These are phyloP conservation scores for Canavalia gladiata DNA, from an alignment of 306 rosid genomes.

Conservation along the genomic window DNA sequence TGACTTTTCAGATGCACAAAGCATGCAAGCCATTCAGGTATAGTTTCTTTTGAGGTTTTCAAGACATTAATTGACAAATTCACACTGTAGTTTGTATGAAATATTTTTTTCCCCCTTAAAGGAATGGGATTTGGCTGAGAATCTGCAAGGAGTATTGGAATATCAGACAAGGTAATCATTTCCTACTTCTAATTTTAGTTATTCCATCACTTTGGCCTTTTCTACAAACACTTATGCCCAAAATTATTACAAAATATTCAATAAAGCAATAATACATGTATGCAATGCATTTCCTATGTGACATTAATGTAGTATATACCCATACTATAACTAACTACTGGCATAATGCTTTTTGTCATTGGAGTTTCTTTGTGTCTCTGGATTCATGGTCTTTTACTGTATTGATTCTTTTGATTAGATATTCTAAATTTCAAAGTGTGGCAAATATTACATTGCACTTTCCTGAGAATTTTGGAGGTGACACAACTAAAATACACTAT, in stretches of 20 bases:
- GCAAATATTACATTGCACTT: constrained; percentile 93
- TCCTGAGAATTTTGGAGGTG: constrained; percentile 90
- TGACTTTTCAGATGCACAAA: constrained; percentile 97
- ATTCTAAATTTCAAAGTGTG: constrained; percentile 94
- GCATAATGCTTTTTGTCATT: not conserved
- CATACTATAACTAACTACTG: not conserved
- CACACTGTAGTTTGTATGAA: constrained; percentile 43
- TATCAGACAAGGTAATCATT: constrained; percentile 91
- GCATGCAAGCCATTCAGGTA: constrained; percentile 98
- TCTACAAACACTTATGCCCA: not conserved
- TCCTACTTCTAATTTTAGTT: constrained; percentile 31
- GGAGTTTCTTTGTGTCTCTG: constrained; percentile 33
- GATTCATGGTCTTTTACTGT: constrained; percentile 35
- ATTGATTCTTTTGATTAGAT: constrained; percentile 57
- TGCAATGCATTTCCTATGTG: constrained; percentile 11
- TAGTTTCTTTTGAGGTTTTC: constrained; percentile 43
- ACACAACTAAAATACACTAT: constrained; percentile 81
- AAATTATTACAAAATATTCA: not conserved
- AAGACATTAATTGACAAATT: constrained; percentile 41
- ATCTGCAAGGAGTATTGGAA: constrained; percentile 92
- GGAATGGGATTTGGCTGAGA: constrained; percentile 99
- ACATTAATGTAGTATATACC: constrained; percentile 19
- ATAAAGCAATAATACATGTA: not conserved
- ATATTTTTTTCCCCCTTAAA: constrained; percentile 49
- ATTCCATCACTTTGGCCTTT: constrained; percentile 20